phyloP scores from a whole-genome alignment of 2,329 filamentous ascomycete genomes.

The Plectosphaerella cucumerina region DNA sequence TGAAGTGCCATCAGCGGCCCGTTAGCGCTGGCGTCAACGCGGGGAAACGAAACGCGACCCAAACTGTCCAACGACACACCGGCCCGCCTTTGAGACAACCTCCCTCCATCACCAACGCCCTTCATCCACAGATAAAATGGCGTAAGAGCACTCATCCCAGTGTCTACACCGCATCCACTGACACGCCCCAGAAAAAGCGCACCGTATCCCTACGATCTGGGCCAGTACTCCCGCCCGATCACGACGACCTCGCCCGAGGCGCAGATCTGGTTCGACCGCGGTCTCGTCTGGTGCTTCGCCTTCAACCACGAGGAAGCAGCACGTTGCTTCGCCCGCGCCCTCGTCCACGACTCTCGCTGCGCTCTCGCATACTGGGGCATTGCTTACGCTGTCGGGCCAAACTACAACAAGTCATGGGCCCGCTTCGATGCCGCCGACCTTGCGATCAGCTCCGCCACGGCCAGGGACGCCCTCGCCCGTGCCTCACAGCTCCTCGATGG shows the following conservation, averaged over 20 bases:
- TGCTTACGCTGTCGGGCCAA: conserved; percentile 69
- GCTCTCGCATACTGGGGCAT: conserved; percentile 67
- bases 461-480: conserved; percentile 38
- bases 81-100: too few relatives aligned
- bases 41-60: too few relatives aligned
- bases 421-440: conserved; percentile 62
- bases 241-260: conserved; percentile 47
- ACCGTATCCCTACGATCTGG: conserved; percentile 60
- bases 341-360: conserved; percentile 47
- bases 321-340: conserved; percentile 59
- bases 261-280: conserved; percentile 67
- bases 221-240: conserved; percentile 49
- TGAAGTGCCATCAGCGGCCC: too few relatives aligned
- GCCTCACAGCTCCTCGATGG: conserved; percentile 33
- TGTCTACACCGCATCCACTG: too few relatives aligned
- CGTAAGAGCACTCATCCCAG: too few relatives aligned
- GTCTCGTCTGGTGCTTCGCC: conserved; percentile 68
- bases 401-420: conserved; percentile 75
- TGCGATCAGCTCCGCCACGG: conserved; percentile 40
- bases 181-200: too few relatives aligned
- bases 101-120: too few relatives aligned
- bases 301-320: conserved; percentile 74
- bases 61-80: too few relatives aligned
- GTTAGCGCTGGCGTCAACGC: too few relatives aligned
- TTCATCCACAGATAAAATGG: too few relatives aligned